Evolutionary conservation across 495 filamentous ascomycete species (phyloP).

Genomic region (Penicillium flavigenum): DNA sequence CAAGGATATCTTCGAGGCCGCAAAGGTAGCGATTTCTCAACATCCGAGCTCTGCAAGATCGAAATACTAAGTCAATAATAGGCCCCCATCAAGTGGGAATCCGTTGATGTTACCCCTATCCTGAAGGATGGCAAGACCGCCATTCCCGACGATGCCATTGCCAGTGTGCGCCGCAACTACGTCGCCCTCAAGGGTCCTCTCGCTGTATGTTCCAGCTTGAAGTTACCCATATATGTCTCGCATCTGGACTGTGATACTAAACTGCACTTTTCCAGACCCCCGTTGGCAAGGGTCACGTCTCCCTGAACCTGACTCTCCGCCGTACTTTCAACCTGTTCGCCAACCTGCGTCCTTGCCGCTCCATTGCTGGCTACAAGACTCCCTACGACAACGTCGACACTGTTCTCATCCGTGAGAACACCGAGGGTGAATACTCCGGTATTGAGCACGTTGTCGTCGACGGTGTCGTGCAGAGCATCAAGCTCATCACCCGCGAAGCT

Average conservation of each 20-base stretch:
- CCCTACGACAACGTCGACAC: constrained; percentile 98
- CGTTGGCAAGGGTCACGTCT: constrained; percentile 97
- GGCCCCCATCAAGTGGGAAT: constrained; percentile 94
- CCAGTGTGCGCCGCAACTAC: constrained; percentile 86
- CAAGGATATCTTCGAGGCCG: constrained; percentile 95
- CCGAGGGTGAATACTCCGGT: constrained; percentile 98
- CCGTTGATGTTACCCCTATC: constrained; percentile 90
- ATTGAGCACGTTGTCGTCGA: constrained; percentile 99
- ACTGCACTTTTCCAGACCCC: constrained; percentile 64
- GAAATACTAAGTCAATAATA: constrained; percentile 49
- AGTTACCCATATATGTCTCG: constrained; percentile 3
- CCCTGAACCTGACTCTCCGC: constrained; percentile 95
- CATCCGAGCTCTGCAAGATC: constrained; percentile 14
- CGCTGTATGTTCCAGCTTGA: constrained; percentile 62
- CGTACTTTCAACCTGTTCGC: constrained; percentile 99
- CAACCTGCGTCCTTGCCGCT: constrained; percentile 96
- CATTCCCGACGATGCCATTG: constrained; percentile 86
- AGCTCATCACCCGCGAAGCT: constrained; percentile 93
- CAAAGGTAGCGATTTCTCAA: constrained; percentile 61
- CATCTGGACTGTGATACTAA: constrained; percentile 22
- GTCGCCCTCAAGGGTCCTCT: constrained; percentile 97
- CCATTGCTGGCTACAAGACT: constrained; percentile 95
- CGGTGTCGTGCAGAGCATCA: constrained; percentile 98
- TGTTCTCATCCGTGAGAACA: constrained; percentile 98
- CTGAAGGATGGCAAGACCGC: constrained; percentile 90